These are phyloP conservation scores for Colletotrichum tropicale DNA, from an alignment of 2,329 filamentous ascomycete species.

Conservation along the genomic window DNA sequence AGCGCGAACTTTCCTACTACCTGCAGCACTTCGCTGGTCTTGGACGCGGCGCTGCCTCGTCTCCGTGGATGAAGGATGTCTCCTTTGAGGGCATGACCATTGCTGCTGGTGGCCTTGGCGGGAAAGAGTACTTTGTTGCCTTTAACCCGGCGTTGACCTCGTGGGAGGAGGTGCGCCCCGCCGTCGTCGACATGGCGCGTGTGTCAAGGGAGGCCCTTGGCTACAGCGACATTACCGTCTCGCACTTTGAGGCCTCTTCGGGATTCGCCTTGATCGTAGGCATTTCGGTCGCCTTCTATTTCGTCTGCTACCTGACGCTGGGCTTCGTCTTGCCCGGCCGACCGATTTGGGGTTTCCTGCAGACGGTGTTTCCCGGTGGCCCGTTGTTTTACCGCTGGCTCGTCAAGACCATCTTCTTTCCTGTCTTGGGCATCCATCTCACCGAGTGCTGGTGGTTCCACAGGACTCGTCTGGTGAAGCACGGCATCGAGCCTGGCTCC, in stretches of 20 bases:
- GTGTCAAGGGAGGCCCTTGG: constrained; percentile 62
- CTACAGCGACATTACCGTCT: constrained; percentile 52
- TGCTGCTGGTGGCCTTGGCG: constrained; percentile 48
- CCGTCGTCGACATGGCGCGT: constrained; percentile 75
- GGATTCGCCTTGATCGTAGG: constrained; percentile 59
- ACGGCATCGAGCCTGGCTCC: constrained; percentile 50
- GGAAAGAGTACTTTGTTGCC: constrained; percentile 56
- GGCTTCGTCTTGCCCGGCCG: constrained; percentile 59
- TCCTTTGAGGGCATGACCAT: constrained; percentile 66
- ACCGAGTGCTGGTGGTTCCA: constrained; percentile 65
- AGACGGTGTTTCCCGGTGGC: constrained; percentile 61
- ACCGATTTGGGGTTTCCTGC: constrained; percentile 51
- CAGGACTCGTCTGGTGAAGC: constrained; percentile 47
- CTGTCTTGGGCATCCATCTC: constrained; percentile 69
- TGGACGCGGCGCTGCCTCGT: constrained; percentile 57
- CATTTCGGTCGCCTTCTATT: constrained; percentile 57
- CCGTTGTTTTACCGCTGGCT: constrained; percentile 61
- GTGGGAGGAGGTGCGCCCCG: constrained; percentile 69
- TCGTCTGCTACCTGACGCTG: constrained; percentile 50
- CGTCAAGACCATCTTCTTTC: constrained; percentile 60
- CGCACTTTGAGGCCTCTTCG: constrained; percentile 42
- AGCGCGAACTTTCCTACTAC: constrained; percentile 75
- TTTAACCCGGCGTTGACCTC: constrained; percentile 74
- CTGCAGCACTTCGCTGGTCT: constrained; percentile 73
- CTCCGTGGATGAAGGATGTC: constrained; percentile 69